Base-by-base conservation (phyloP, 345 rosid species). In the Eucalyptus paniculata region DNA sequence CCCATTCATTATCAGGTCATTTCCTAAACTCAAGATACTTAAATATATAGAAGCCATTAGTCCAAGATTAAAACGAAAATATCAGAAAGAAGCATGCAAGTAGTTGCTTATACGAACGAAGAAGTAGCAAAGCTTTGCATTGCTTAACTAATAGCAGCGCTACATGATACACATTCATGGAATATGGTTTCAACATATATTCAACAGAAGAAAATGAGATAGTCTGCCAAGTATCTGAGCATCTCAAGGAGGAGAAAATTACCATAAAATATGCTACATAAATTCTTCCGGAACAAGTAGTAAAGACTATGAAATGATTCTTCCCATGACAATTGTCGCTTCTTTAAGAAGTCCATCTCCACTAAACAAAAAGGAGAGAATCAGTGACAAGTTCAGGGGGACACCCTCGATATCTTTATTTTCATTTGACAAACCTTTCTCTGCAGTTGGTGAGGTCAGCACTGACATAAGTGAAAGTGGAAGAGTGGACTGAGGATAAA, bases 281-380 rank as follows among this genome's bases (percentile, higher is more conserved):
- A 90, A 80, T 93, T 94, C 93, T 96, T 95, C 91, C 99, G 95
- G 89, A 96, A 93, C 96, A 95, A 93, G 93, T 92, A 96, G 91
- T 95, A 98, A 42, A 98, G 96, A 94, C 95, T 96, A 83, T 95
- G 96, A 92, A 97, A 97, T 88, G 99, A 97, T 51, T 98, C 99
- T 93, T 96, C 97, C 99, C 99, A 98, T 24, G 93, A 94, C 82
- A 89, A 86, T 69, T 91, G 95, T 86, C 99, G 93, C 88, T 95
- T 94, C 91, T 92, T 92, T 62, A 97, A 92, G 93, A 96, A 98
- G 92, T 94, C 97, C 92, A 89, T 92, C 90, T 92, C 95, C 92
- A 91, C 96, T 94, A 88, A 81, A 89, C 89, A 92, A 89, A 90
- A 92, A 89, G 90, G 50, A 30, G 67, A 83, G 50, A 77, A 45